Evolutionary conservation across 371 early-diverging fungal genomes (phyloP), one percentile per base, ranked within the genome.

Genomic region (Rhizopus arrhizus): DNA sequence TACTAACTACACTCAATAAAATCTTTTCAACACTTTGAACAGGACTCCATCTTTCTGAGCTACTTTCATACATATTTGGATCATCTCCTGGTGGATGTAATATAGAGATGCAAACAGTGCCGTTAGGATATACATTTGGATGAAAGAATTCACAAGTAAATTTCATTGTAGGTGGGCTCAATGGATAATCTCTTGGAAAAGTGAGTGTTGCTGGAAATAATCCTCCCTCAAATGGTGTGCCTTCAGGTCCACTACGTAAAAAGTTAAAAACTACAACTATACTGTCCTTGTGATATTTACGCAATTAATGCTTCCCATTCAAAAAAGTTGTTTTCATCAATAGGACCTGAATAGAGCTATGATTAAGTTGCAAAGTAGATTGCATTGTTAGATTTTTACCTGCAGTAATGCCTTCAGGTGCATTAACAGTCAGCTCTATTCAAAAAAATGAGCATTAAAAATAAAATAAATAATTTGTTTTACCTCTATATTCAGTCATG

Each of bases 21-120:
- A 99, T 97, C 77, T 96, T 98, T 66, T 98, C 96, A 2, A 99
- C 95, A 72, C 90, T 91, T 72, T 99, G 99, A 15, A 99, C 99
- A 12, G 97, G 97, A 47, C 90, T 89, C 98, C 97, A 97, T 58
- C 98, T 81, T 73, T 97, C 97, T 7, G 89, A 86, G 55, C 90
- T 86, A 58, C 89, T 88, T 74, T 97, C 98, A 69, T 97, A 97
- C 85, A 90, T 90, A 76, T 94, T 92, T 3, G 97, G 97, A 69
- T 97, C 97, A 68, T 96, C 96, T n/a, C 99, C 99, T 4, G 99
- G 99, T 10, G 97, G 89, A 78, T 99, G 99, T 35, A 99, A 83
- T 66, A 99, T 99, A 7, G 95, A 95, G 55, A 99, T 98, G 80
- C 99, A 99, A 5, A 99, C 99, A 7, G 89, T 91, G 47, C 99